These are phyloP conservation scores for Asterochloris sp. DNA, from an alignment of 139 green algal genomes.

Conservation along the genomic window DNA sequence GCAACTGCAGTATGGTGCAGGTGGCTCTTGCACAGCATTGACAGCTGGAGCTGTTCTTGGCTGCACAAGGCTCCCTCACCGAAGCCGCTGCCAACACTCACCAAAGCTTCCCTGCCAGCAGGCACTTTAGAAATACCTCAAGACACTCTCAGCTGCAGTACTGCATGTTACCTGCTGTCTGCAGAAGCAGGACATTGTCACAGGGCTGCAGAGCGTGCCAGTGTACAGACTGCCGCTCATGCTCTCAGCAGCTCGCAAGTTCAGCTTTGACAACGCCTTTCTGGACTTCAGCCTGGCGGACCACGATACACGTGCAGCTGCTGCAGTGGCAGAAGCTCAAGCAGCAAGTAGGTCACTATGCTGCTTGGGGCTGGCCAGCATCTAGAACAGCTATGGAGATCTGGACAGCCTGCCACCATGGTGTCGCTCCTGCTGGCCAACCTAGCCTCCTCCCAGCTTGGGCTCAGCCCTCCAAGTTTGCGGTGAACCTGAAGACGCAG, in stretches of 20 bases:
- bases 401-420: not conserved
- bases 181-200: conserved; percentile 18
- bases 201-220: conserved; percentile 40
- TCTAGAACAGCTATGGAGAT: too few relatives aligned
- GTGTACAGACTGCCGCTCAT: conserved; percentile 52
- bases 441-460: not conserved
- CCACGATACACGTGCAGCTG: conserved; percentile 2
- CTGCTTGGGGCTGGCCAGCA: not conserved
- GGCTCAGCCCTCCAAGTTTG: not conserved
- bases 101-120: too few relatives aligned
- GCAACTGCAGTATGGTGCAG: too few relatives aligned
- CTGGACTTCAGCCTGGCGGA: conserved; percentile 38
- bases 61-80: too few relatives aligned
- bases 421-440: not conserved
- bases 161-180: not conserved
- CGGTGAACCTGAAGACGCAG: too few relatives aligned
- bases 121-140: too few relatives aligned
- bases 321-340: not conserved
- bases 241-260: conserved; percentile 48
- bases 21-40: too few relatives aligned
- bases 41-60: too few relatives aligned
- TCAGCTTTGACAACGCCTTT: conserved; percentile 46
- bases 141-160: too few relatives aligned
- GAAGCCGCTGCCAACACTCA: too few relatives aligned
- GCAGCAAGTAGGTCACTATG: not conserved